Conservation (phyloP, 371 early-diverging fungal genomes). For the Dichotomocladium elegans region DNA sequence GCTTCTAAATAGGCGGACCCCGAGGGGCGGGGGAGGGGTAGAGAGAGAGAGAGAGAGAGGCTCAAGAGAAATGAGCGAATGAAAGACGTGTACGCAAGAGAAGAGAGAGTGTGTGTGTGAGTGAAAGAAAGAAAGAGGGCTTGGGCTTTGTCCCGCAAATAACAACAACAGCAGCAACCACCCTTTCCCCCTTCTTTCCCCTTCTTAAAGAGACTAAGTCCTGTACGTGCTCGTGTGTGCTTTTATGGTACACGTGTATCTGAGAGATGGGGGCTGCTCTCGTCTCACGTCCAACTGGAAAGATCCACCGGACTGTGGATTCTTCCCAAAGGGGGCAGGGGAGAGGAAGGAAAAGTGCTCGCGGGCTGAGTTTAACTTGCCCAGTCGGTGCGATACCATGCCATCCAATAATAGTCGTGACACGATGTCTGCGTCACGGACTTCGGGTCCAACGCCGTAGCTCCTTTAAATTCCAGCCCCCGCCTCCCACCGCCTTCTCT, state of each 20-base stretch:
- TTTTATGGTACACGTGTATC: no score
- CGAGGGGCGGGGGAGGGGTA: no score
- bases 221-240: no score
- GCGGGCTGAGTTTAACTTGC: neutral
- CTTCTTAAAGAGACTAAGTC: no score
- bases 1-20: no score
- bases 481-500: constrained; percentile 15
- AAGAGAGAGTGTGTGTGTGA: no score
- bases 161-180: constrained; percentile 35
- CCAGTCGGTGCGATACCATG: neutral
- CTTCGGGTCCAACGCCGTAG: neutral
- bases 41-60: no score
- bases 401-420: constrained; percentile 8
- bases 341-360: constrained; percentile 13
- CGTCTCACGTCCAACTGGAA: constrained; percentile 15
- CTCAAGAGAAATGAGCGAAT: no score
- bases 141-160: constrained; percentile 31
- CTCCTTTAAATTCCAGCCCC: constrained; percentile 14
- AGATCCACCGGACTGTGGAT: constrained; percentile 14
- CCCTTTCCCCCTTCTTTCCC: no score
- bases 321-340: constrained; percentile 21
- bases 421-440: constrained; percentile 12
- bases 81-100: no score
- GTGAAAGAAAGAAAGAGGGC: constrained; percentile 35
- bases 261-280: constrained; percentile 14